Base-by-base conservation (phyloP, 208 protist genomes). In the Angomonas ambiguus region DNA sequence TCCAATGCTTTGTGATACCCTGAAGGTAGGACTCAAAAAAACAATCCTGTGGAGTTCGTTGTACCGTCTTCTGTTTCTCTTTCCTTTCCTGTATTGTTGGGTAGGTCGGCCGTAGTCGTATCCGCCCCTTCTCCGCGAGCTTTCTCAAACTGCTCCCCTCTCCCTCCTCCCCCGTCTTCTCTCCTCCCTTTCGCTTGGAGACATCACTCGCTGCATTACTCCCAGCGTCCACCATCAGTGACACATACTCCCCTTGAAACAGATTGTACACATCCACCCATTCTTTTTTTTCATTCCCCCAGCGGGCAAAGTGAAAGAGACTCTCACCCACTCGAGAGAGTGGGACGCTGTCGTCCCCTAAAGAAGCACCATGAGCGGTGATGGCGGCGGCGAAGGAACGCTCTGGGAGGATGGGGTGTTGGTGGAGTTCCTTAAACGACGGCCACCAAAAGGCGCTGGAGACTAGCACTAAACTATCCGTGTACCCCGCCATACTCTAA, bases 371-470 rank as follows among this genome's bases (percentile, higher is more conserved):
- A 31, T 34, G 57, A 20, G 51, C 67, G 11, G 83, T 69, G 22
- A 87, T 60, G 38, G 80, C 70, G 5, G 82, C 77, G 28, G 75
- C 65, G 61, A 94, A 87, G 4, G 70, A 76, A 20, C 70, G 76
- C 10, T n/a, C 13, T 0, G 70, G 24, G 45, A 78, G 30, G 13
- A 92, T 41, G 0, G 88, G 82, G 62, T 90, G 73, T 16, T 61
- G 60, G 13, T 71, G 64, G 16, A 92, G 61, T 5, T 76, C 45
- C 0, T 49, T 65, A 0, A 86, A 48, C 27, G 79, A 28, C 2
- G 88, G 88, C 88, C 88, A 94, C 88, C 88, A 94, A 28, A 69
- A 57, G 25, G 76, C 63, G 0, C 78, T 71, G 20, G 79, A 75
- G 20, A 69, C 42, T 10, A 94, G 51, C 62, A 88, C 71, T 20